Conservation (phyloP, 139 green algal species). For the Coccomyxa sp. region DNA sequence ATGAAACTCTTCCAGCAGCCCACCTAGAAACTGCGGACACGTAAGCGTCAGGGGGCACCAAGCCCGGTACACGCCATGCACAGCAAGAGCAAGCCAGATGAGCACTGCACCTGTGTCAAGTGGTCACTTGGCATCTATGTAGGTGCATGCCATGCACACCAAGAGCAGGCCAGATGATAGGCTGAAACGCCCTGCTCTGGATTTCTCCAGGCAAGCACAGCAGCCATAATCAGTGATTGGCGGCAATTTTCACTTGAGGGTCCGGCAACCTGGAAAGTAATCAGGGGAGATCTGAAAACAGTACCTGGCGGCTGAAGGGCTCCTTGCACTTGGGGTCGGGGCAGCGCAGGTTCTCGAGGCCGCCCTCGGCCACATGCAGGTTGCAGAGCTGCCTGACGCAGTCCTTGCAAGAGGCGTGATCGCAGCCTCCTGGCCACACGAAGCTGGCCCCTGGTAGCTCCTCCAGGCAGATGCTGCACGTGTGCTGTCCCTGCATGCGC, state of each 20-base stretch:
- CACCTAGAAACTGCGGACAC: neutral
- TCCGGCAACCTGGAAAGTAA: no score
- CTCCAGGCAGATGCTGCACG: slow-evolving; percentile 69
- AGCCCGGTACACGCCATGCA: no score
- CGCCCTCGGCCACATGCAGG: slow-evolving; percentile 54
- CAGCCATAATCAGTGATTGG: neutral
- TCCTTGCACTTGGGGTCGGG: slow-evolving; percentile 55
- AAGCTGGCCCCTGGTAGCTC: slow-evolving; percentile 46
- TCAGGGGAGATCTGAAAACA: neutral
- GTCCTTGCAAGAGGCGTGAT: slow-evolving; percentile 66
- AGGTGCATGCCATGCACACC: no score
- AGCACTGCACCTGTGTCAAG: neutral
- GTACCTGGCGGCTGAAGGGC: slow-evolving; percentile 35
- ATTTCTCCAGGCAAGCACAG: no score
- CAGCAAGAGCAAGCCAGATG: neutral
- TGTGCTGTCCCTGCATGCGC: slow-evolving; percentile 2
- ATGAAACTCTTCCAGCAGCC: slow-evolving; percentile 23
- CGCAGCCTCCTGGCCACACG: slow-evolving; percentile 54
- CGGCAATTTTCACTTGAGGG: neutral
- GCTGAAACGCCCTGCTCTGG: no score
- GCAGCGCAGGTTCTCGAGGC: slow-evolving; percentile 57
- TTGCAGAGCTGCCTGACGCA: slow-evolving; percentile 53
- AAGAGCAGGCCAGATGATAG: no score
- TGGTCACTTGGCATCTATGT: no score
- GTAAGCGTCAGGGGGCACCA: no score